Conservation (phyloP, 768 basidiomycete genomes). For the Chiua virens region DNA sequence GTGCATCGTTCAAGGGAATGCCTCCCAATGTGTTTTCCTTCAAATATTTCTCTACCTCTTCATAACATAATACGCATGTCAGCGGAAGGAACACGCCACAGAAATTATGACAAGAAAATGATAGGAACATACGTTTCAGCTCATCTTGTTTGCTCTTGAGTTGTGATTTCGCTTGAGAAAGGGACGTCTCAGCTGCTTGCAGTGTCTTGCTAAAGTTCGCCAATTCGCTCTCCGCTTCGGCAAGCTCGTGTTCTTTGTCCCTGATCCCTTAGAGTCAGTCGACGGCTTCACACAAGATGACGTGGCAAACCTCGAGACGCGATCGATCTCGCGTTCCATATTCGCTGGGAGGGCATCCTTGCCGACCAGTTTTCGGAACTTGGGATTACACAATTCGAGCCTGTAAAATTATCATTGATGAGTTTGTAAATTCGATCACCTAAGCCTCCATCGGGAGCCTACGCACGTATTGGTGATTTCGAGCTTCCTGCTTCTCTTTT, state of each 20-base stretch:
- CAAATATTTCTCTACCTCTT: slow-evolving; percentile 45
- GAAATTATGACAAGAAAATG: not conserved
- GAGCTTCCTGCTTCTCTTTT: slow-evolving; percentile 59
- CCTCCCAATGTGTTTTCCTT: slow-evolving; percentile 41
- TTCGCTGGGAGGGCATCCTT: slow-evolving; percentile 55
- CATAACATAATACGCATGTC: not conserved
- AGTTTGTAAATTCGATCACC: not conserved
- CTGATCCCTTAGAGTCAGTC: slow-evolving; percentile 38
- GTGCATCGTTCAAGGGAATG: slow-evolving; percentile 44
- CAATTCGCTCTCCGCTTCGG: slow-evolving; percentile 31
- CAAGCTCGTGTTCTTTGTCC: slow-evolving; percentile 63
- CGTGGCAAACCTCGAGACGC: slow-evolving; percentile 46
- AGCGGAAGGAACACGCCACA: not conserved
- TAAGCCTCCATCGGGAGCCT: not conserved
- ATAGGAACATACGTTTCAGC: slow-evolving; percentile 49
- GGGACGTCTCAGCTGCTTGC: slow-evolving; percentile 61
- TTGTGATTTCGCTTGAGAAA: slow-evolving; percentile 60
- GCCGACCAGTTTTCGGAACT: slow-evolving; percentile 67
- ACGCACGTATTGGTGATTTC: slow-evolving; percentile 73
- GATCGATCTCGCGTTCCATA: slow-evolving; percentile 75
- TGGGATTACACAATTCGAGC: slow-evolving; percentile 56
- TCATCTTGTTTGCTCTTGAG: slow-evolving; percentile 63
- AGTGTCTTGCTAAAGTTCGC: slow-evolving; percentile 52
- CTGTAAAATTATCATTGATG: slow-evolving; percentile 39
- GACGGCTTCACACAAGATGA: not conserved